Percentiles rank a stretch among this genome's conserved stretches.
These are phyloP conservation scores for Agarophyton chilense DNA, from an alignment of 23 red algal genomes.

Conservation along the genomic window DNA sequence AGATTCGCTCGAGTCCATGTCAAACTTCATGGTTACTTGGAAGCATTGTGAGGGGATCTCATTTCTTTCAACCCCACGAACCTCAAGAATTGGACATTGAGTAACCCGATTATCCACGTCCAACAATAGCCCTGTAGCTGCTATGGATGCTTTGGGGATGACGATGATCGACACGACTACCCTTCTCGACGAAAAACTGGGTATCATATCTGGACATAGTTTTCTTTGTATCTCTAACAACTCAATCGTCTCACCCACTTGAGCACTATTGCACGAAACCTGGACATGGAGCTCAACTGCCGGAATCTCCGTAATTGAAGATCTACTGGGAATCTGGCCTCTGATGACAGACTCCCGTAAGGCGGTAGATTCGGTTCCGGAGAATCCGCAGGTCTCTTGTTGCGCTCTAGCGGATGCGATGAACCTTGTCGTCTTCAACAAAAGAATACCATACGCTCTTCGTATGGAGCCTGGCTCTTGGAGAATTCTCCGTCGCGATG, in stretches of 20 bases:
- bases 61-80: slow-evolving; percentile 7
- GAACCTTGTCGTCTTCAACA: slow-evolving; percentile 14
- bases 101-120: slow-evolving; percentile 9
- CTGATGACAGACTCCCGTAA: slow-evolving; percentile 4
- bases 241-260: not conserved
- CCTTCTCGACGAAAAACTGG: not conserved
- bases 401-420: slow-evolving; percentile 34
- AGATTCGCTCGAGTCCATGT: not conserved
- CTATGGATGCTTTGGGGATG: slow-evolving; percentile 16
- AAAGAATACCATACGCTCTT: slow-evolving; percentile 25
- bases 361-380: slow-evolving; percentile 42
- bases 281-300: slow-evolving; percentile 32
- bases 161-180: slow-evolving; percentile 1
- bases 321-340: not conserved
- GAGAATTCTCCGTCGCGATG: slow-evolving; percentile 27
- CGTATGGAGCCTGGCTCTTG: not conserved
- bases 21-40: slow-evolving; percentile 14
- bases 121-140: slow-evolving; percentile 21
- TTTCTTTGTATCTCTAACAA: slow-evolving; percentile 14
- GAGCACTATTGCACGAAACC: slow-evolving; percentile 13
- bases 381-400: slow-evolving; percentile 54
- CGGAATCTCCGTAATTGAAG: not conserved
- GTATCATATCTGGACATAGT: slow-evolving; percentile 13
- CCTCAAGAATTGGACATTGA: slow-evolving; percentile 11
- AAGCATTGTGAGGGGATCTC: slow-evolving; percentile 19